Evolutionary conservation across 1,284 basidiomycete species (phyloP), one percentile per base, ranked within the genome.

Genomic region (Sanghuangporus baumii): DNA sequence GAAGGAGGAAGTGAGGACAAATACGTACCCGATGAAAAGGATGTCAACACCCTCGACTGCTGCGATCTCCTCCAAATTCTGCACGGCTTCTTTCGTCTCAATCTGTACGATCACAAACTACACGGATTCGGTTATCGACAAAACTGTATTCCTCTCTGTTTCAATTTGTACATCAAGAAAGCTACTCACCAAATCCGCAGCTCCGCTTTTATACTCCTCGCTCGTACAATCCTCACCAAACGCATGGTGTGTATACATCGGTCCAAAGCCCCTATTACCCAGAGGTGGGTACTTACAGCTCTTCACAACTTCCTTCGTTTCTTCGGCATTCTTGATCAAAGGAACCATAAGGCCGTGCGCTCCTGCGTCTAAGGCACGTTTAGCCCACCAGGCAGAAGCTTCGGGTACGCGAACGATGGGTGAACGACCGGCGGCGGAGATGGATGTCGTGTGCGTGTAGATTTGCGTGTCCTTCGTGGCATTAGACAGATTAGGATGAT

Each of bases 321-420:
- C 55, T 58, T 71, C 68, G 1, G 69, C 66, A 41, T 67, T 66
- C 60, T 72, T 71, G 12, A 71, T 71, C 67, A 74, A 70, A 0
- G 73, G 73, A 2, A 74, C 62, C 71, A 74, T 73, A 31, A 73
- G 55, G 7, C 72, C 73, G 55, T 74, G 73, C 0, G 72, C 72
- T n/a, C 72, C 72, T 31, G 70, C 64, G 54, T 74, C 73, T 23
- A 74, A 66, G 8, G 71, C 64, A 36, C 64, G 64, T 50, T 65
- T 65, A 5, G 60, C 55, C 64, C 64, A 62, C 64, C 64, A 65
- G 9, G 56, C 64, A 36, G 38, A 57, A 9, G 56, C 60, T 31
- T 54, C 61, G 20, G 64, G 64, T 7, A 65, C 47, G n/a, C 64
- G 64, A 26, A 65, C 64, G n/a, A 65, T 55, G n/a, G 64, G 61